Evolutionary conservation across 768 basidiomycete species (phyloP), one percentile per base, ranked within the genome.

Genomic region (Boletus reticuloceps): DNA sequence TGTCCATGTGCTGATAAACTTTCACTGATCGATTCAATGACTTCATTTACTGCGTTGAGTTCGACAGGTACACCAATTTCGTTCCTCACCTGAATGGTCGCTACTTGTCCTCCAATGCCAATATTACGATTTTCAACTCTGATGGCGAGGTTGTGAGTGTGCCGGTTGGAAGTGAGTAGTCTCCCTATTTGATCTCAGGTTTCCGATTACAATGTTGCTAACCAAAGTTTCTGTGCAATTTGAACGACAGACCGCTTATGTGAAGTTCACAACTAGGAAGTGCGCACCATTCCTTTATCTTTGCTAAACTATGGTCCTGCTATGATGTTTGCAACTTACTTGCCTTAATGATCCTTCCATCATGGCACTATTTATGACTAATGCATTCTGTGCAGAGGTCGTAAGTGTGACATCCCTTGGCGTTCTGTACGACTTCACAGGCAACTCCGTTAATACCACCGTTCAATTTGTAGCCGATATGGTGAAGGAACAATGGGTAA

Each of bases 31-130:
- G n/a, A 43, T 44, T 20, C 25, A n/a, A 47, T 47, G 13, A 31
- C 22, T 20, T 52, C 38, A 13, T 44, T n/a, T 12, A 17, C 47
- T 36, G 9, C 9, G 29, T 31, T 52, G 14, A 45, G 48, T 25
- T 50, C 27, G 48, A 48, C 53, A 86, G 82, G 72, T 75, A 87
- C 67, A 71, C 76, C 50, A 87, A 87, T 66, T 88, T 92, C 62
- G 83, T 74, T 4, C 85, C 83, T 4, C 72, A 82, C 44, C 78
- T 85, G 69, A 76, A 81, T 9, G 91, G 88, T 7, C 79, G 85
- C 43, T 94, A 93, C 69, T 73, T 97, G 45, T 84, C 91, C 1
- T 90, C 86, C 3, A 96, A 96, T 63, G 89, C 83, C 52, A 90
- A 95, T 72, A 90, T 96, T 66, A 93, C 91, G 3, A 65, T 88